Evolutionary conservation across 768 basidiomycete genomes (phyloP), one percentile per base, ranked within the genome.

Genomic region (Macrocybe gigantea): DNA sequence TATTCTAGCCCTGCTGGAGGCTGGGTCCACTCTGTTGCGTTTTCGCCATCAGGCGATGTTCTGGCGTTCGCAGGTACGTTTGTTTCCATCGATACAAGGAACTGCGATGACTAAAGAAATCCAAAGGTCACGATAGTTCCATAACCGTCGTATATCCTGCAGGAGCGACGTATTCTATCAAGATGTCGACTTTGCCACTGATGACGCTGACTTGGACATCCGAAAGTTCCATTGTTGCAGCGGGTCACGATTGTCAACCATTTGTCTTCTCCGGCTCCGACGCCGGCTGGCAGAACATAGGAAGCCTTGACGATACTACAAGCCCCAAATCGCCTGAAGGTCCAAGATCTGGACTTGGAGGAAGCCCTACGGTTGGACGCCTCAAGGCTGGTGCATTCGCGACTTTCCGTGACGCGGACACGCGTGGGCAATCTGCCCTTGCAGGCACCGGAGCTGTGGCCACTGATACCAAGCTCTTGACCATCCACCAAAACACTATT

Each of bases 401-500:
- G 54, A 83, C 90, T 38, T 99, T 99, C 80, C 79, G 84, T 33
- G 82, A 89, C 52, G 96, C 96, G 12, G 96, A 97, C 61, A 81
- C 77, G 46, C 83, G 93, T 43, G 92, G 78, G 13, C 75, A 78
- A 51, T 66, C 67, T 33, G 56, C 55, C 40, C 55, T 59, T 22
- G 48, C 63, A 31, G 65, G 66, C 7, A 49, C 59, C 14, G 60
- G 55, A 6, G 53, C 61, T 7, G 44, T 56, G n/a, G 55, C 54
- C 14, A 62, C 65, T 5, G 83, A 87, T 58, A 89, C 88, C 3
- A 90, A 94, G 61, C 68, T 95, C 44, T 69, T 78, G 59, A 98
- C 96, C 10, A 78, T 96, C 43, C 96, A 98, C 62, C 96, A 98
- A 76, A 99, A 99, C 71, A 96, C 94, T 34, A 96, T 99, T 67